Conservation (phyloP, 2,329 filamentous ascomycete species). For the Fusarium incarnatum region DNA sequence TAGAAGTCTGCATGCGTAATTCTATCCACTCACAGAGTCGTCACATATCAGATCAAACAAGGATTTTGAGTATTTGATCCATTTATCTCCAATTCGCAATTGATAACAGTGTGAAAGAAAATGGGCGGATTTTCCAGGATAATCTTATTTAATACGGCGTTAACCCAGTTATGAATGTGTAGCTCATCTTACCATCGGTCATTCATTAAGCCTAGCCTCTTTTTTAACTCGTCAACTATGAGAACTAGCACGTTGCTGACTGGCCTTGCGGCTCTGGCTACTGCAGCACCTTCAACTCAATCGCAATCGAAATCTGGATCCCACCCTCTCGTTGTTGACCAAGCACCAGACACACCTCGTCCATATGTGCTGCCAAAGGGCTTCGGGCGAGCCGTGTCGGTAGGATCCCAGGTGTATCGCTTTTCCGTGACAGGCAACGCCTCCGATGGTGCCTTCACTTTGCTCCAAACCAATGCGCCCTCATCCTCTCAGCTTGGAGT, state of each 20-base stretch:
- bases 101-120: not conserved
- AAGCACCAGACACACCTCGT: not conserved
- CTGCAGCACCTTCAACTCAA: not conserved
- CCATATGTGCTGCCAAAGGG: not conserved
- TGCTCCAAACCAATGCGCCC: conserved; percentile 4
- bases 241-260: not conserved
- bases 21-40: not conserved
- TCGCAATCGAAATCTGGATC: not conserved
- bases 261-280: not conserved
- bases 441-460: not conserved
- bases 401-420: conserved; percentile 1
- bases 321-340: not conserved
- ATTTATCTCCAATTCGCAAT: not conserved
- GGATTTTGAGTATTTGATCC: not conserved
- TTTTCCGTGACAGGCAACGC: conserved; percentile 3
- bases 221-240: not conserved
- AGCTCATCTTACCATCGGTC: not conserved
- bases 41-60: not conserved
- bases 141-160: not conserved
- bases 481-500: conserved; percentile 2
- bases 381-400: not conserved
- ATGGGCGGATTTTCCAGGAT: too few species aligned
- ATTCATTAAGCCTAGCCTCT: not conserved
- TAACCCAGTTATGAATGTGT: not conserved
- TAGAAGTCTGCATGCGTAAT: not conserved